Percentiles rank a stretch among this genome's conserved stretches.
Evolutionary conservation across 139 green algal genomes (phyloP).

Genomic region (Chlamydomonas sp.): DNA sequence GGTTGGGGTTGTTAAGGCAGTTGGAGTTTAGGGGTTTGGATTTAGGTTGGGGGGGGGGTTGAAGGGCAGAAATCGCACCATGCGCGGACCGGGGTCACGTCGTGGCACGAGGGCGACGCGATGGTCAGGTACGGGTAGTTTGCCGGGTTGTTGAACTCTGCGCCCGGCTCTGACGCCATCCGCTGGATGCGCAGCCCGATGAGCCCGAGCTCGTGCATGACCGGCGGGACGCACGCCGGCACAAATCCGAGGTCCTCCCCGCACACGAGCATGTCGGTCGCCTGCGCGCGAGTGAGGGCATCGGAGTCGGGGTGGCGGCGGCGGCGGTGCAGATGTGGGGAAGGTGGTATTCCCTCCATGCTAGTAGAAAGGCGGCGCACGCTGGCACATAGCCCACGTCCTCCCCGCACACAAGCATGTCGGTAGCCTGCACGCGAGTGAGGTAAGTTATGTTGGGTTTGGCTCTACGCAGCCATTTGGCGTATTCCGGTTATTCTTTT

Average conservation of each 20-base stretch:
- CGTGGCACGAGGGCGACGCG: constrained; percentile 86
- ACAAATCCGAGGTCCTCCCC: constrained; percentile 63
- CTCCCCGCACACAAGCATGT: constrained; percentile 91
- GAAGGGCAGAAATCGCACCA: constrained; percentile 49
- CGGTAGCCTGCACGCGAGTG: constrained; percentile 26
- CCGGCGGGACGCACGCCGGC: constrained; percentile 78
- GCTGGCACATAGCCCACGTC: constrained; percentile 67
- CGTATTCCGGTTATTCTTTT: no score
- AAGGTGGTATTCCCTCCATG: no score
- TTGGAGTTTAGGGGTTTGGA: background rate
- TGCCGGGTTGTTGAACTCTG: constrained; percentile 47
- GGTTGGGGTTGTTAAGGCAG: background rate
- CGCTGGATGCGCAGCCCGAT: constrained; percentile 86
- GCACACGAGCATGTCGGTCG: constrained; percentile 89
- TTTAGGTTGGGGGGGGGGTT: background rate
- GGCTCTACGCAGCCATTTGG: no score
- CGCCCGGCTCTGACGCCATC: constrained; percentile 52
- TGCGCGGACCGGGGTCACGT: constrained; percentile 74
- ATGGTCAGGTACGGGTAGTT: constrained; percentile 56
- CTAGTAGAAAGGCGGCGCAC: constrained; percentile 85
- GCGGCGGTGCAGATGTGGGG: no score
- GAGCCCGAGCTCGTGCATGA: constrained; percentile 85
- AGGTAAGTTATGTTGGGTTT: no score
- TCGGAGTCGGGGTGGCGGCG: no score
- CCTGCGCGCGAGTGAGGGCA: no score